phyloP scores from a whole-genome alignment of 352 stramenopile species.

The Pythium periplocum region DNA sequence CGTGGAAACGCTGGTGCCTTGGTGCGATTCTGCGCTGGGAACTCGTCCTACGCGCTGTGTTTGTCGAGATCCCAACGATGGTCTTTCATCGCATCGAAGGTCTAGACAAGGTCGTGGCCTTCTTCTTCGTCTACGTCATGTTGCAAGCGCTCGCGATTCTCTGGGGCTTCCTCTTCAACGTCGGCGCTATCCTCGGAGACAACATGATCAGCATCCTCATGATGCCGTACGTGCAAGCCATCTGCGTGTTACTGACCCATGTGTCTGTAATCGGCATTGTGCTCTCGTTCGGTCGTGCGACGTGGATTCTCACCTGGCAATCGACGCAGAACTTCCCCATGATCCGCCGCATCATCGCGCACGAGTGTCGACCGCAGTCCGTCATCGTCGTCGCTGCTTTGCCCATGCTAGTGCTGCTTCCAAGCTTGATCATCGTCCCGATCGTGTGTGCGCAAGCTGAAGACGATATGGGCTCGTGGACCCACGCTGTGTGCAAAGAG shows the following conservation, averaged over 20 bases:
- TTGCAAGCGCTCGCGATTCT: slow-evolving; percentile 77
- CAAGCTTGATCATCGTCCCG: slow-evolving; percentile 70
- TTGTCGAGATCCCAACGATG: slow-evolving; percentile 47
- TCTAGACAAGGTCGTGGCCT: slow-evolving; percentile 53
- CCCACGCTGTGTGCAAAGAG: slow-evolving; percentile 66
- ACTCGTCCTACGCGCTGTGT: slow-evolving; percentile 42
- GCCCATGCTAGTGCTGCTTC: slow-evolving; percentile 69
- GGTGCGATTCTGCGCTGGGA: slow-evolving; percentile 70
- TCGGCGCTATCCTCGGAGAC: slow-evolving; percentile 78
- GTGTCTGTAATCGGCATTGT: slow-evolving; percentile 82
- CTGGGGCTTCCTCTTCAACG: slow-evolving; percentile 83
- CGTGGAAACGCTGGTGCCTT: slow-evolving; percentile 49
- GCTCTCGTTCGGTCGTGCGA: slow-evolving; percentile 75
- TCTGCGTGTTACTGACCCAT: slow-evolving; percentile 79
- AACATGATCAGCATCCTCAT: slow-evolving; percentile 84
- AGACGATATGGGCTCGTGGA: slow-evolving; percentile 24
- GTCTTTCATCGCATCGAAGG: slow-evolving; percentile 45
- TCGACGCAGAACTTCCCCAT: slow-evolving; percentile 84
- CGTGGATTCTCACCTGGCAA: slow-evolving; percentile 87
- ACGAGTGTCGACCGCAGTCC: slow-evolving; percentile 68
- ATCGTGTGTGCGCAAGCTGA: slow-evolving; percentile 39
- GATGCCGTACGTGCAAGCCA: slow-evolving; percentile 69
- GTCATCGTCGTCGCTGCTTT: slow-evolving; percentile 73
- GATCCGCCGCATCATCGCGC: slow-evolving; percentile 79
- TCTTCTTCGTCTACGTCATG: slow-evolving; percentile 87